These are phyloP conservation scores for Podila clonocystis DNA, from an alignment of 192 early-diverging fungal species.

Conservation along the genomic window DNA sequence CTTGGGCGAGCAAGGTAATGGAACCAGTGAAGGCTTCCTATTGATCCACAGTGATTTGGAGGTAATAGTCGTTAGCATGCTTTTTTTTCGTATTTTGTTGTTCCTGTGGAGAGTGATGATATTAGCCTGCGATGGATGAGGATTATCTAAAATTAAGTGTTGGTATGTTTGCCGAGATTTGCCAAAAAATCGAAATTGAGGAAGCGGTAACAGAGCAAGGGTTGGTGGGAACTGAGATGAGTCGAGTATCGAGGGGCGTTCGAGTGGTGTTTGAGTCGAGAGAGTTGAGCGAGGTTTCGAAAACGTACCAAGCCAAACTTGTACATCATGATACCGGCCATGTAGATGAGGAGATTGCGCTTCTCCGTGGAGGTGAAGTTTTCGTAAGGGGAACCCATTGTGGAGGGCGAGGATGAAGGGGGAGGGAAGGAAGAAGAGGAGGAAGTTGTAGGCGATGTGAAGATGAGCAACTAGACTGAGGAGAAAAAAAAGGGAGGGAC, in stretches of 20 bases:
- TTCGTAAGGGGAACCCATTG: conserved; percentile 27
- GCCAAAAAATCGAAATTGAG: no score
- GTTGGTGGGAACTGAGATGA: background rate
- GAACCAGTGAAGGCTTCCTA: conserved; percentile 39
- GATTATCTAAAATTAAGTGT: no score
- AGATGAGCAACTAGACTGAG: background rate
- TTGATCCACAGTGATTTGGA: conserved; percentile 32
- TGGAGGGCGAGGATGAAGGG: background rate
- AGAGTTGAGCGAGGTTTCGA: no score
- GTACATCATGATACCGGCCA: conserved; percentile 68
- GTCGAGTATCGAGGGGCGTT: background rate
- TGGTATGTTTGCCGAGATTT: no score
- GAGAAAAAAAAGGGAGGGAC: background rate
- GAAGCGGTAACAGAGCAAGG: background rate
- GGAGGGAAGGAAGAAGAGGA: background rate
- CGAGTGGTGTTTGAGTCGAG: background rate
- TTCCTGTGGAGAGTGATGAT: no score
- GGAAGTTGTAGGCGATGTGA: background rate
- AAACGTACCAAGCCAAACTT: conserved; percentile 62
- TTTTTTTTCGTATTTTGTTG: no score
- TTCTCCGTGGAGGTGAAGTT: conserved; percentile 64
- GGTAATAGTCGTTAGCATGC: conserved; percentile 3
- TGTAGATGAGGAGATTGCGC: conserved; percentile 60
- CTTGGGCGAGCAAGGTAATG: conserved; percentile 24
- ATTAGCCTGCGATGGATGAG: no score